phyloP scores from a whole-genome alignment of 2,329 filamentous ascomycete genomes.

The Ramularia collo-cygni region DNA sequence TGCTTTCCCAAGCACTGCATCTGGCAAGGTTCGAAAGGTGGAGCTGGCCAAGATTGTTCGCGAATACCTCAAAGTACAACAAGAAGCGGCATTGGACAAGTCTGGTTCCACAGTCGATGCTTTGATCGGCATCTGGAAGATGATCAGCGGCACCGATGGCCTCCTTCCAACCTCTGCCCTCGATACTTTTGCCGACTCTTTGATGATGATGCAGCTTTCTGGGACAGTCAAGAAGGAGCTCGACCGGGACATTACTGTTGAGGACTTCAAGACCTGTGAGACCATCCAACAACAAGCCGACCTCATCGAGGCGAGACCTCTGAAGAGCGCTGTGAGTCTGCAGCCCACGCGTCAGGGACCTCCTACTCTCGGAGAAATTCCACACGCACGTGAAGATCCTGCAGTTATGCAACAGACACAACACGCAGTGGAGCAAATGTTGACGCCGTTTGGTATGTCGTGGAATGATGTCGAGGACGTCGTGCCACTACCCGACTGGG shows the following conservation, averaged over 20 bases:
- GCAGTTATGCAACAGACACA: conserved; percentile 21
- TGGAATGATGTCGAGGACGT: conserved; percentile 32
- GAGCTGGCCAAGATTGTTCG: conserved; percentile 28
- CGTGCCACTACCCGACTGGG: conserved; percentile 28
- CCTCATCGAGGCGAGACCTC: conserved; percentile 24
- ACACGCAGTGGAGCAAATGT: conserved; percentile 17
- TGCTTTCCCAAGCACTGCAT: conserved; percentile 36
- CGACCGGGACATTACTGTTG: conserved; percentile 26
- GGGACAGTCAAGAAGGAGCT: conserved; percentile 29
- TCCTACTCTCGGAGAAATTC: conserved; percentile 25
- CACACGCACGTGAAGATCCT: conserved; percentile 22
- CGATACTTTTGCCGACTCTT: conserved; percentile 27
- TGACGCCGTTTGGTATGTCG: conserved; percentile 21
- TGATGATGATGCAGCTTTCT: conserved; percentile 32
- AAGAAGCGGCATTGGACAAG: conserved; percentile 21
- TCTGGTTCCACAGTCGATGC: conserved; percentile 25
- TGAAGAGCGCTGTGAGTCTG: conserved; percentile 11
- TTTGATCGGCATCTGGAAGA: conserved; percentile 27
- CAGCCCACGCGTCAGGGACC: conserved; percentile 23
- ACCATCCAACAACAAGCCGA: conserved; percentile 27
- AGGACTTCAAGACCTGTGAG: conserved; percentile 28
- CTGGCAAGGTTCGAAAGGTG: conserved; percentile 42
- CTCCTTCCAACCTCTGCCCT: conserved; percentile 20
- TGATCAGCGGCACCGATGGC: conserved; percentile 25
- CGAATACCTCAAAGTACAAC: conserved; percentile 23